Base-by-base conservation (phyloP, 805 yeast genomes). In the Saturnispora halmiae region DNA sequence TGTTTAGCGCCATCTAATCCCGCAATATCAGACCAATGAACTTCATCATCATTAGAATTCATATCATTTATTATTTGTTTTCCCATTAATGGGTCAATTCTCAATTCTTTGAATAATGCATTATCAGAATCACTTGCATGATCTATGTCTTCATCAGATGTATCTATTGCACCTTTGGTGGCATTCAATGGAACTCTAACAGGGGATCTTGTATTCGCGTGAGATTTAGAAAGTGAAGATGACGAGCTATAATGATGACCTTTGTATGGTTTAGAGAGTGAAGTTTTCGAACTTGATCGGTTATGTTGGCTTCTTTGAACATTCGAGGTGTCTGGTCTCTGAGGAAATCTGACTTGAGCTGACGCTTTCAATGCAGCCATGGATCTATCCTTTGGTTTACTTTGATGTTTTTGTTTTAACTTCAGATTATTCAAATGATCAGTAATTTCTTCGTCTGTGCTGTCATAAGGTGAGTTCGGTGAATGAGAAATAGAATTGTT, bases 21-120 rank as follows among this genome's bases (percentile, higher is more conserved):
- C 1, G 95, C 95, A 47, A 90, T 82, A 55, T 92, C 97, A 39
- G 82, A 90, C 97, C 97, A 92, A 51, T 74, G 79, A 2, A 90
- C 92, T 51, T 84, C 84, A 55, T 88, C 96, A 11, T 95, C 96
- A 41, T 78, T 79, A 4, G 87, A 82, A 20, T 90, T 82, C 44
- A 90, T 85, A 54, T 90, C 96, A 47, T 82, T 82, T 42, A 90
- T 64, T 38, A 90, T 88, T 56, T 40, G 42, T 34, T 19, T 33
- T 13, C 42, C 42, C 37, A 40, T 40, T 28, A 19, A 29, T 11
- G 34, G 31, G 21, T 40, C 38, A 19, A 40, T 40, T 20, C 19
- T 21, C 11, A 40, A 55, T 6, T 71, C 65, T n/a, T 61, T 56
- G 35, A 74, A 70, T 18, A 74, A 48, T 34, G 52, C 56, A 25